Evolutionary conservation across 768 basidiomycete genomes (phyloP), one percentile per base, ranked within the genome.

Genomic region (Tephrocybe sp.): DNA sequence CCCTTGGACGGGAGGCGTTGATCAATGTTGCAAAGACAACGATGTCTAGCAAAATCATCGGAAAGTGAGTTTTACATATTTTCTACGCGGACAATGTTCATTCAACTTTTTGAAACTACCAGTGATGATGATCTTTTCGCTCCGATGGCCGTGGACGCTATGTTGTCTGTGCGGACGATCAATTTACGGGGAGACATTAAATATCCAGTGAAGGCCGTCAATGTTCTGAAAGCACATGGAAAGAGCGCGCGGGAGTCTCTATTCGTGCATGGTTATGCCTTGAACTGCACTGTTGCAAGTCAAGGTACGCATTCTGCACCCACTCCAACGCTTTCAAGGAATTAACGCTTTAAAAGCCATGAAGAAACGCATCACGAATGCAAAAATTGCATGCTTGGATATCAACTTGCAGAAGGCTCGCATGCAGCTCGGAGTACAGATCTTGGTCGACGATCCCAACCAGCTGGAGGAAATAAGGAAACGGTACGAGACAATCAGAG

Each of bases 201-300:
- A 69, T 99, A 98, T 70, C 97, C 97, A 4, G 97, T 99, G 53
- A 98, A 99, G 70, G 97, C 97, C 4, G 97, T 99, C 56, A 99
- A 99, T 63, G 83, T 98, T 23, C 77, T 99, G 59, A 99, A 99
- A 70, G 97, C 97, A 2, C 97, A 99, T 59, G 97, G 97, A 46
- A 85, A 83, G 70, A 94, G 92, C 65, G 91, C 97, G 19, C 79
- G 94, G 56, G 97, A 99, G 67, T 97, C 94, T 36, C 62, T 97
- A 53, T 94, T 88, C 64, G 89, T 99, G 41, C 89, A 88, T 61
- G 97, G 97, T 31, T 99, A 98, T 71, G 97, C 97, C 29, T 71
- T 99, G 53, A 99, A 98, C 66, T 98, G 97, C 70, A 97, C 95
- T 11, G 94, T 98, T 34, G 94, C 97, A 1, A 95, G 92, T 69